Evolutionary conservation across 2,329 filamentous ascomycete genomes (phyloP).

Genomic region (Tolypocladium ophioglossoides): DNA sequence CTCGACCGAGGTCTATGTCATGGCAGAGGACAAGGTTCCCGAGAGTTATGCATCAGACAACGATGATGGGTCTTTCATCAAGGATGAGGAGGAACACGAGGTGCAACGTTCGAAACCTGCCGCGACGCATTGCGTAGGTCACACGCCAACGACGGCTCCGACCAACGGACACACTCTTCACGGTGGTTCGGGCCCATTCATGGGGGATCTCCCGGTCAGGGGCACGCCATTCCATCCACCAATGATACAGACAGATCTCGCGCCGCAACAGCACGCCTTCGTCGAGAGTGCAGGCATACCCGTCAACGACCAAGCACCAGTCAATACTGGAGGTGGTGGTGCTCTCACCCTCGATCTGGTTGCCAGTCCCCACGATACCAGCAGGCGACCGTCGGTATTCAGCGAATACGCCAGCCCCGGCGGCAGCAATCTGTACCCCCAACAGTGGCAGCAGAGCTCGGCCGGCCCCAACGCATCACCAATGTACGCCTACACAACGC

Average conservation of each 20-base stretch:
- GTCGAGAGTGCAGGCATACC: conserved; percentile 25
- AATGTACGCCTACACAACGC: conserved; percentile 35
- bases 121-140: conserved; percentile 22
- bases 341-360: conserved; percentile 36
- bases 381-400: conserved; percentile 34
- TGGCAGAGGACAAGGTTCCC: conserved; percentile 39
- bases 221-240: conserved; percentile 27
- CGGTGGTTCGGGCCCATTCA: conserved; percentile 22
- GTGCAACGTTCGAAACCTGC: conserved; percentile 23
- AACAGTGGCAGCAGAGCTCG: conserved; percentile 33
- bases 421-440: conserved; percentile 27
- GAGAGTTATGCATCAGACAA: conserved; percentile 37
- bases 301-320: conserved; percentile 21
- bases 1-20: conserved; percentile 36
- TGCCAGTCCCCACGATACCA: conserved; percentile 30
- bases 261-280: conserved; percentile 28
- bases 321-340: conserved; percentile 20
- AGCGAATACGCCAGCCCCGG: conserved; percentile 35
- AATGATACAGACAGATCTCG: conserved; percentile 31
- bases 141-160: conserved; percentile 24
- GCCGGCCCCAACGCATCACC: conserved; percentile 28
- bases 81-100: conserved; percentile 32
- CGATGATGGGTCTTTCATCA: conserved; percentile 30
- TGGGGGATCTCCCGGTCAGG: conserved; percentile 34
- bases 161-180: conserved; percentile 21